phyloP scores from a whole-genome alignment of 306 rosid species.

The Vigna angularis region DNA sequence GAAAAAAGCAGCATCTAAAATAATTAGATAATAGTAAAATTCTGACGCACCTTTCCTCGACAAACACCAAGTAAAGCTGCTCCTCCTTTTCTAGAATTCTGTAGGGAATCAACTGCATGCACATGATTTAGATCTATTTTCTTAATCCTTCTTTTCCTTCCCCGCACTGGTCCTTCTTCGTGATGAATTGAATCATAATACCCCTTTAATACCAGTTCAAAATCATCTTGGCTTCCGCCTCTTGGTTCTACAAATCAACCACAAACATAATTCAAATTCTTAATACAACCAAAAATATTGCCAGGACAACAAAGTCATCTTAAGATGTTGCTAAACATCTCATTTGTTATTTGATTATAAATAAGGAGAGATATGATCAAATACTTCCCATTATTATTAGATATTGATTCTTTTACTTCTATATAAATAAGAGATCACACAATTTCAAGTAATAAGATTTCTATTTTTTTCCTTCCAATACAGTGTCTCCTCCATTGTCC shows the following conservation, averaged over 20 bases:
- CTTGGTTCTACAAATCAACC: constrained; percentile 75
- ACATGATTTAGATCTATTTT: constrained; percentile 51
- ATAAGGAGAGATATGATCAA: too few relatives aligned
- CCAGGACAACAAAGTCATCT: constrained; percentile 39
- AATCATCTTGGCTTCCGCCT: constrained; percentile 88
- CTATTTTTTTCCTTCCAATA: background rate
- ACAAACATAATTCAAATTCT: constrained; percentile 40
- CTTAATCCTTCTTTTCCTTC: constrained; percentile 69
- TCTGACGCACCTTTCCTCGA: constrained; percentile 84
- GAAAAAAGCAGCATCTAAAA: constrained; percentile 20
- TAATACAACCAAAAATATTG: constrained; percentile 27
- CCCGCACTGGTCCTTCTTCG: constrained; percentile 53
- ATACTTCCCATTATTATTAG: too few relatives aligned
- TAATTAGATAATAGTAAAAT: constrained; percentile 26
- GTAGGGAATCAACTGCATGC: constrained; percentile 46
- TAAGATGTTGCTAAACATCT: background rate
- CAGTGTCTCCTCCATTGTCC: too few relatives aligned
- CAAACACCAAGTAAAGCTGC: constrained; percentile 92
- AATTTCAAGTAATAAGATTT: too few relatives aligned
- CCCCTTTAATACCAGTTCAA: constrained; percentile 77
- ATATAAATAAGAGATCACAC: too few relatives aligned
- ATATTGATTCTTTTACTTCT: too few relatives aligned
- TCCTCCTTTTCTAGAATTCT: constrained; percentile 67
- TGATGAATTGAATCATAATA: constrained; percentile 73
- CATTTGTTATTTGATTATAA: too few relatives aligned